These are phyloP conservation scores for Psophocarpus tetragonolobus DNA, from an alignment of 306 rosid species.

Conservation along the genomic window DNA sequence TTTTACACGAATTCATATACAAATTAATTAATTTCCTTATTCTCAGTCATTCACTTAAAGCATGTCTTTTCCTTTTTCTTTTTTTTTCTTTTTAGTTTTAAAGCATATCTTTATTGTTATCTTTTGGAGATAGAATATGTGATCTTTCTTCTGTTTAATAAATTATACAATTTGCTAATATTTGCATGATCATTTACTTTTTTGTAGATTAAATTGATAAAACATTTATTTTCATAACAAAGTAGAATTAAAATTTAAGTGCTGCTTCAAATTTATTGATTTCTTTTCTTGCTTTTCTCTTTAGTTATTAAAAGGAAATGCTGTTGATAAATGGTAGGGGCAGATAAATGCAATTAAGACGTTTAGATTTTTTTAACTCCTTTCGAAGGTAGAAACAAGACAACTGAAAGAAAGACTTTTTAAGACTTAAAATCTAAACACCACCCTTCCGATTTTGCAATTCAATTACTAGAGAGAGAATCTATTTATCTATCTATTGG, in stretches of 20 bases:
- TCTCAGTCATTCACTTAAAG: too few relatives aligned
- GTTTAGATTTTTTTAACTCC: background rate
- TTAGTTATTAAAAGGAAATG: slow-evolving; percentile 1
- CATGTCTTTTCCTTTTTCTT: too few relatives aligned
- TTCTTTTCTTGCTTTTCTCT: background rate
- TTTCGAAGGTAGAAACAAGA: background rate
- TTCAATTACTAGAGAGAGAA: background rate
- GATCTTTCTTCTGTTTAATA: background rate
- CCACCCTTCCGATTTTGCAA: background rate
- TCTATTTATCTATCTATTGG: background rate
- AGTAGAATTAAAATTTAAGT: slow-evolving; percentile 5
- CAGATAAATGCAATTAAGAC: background rate
- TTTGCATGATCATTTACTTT: background rate
- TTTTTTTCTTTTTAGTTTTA: too few relatives aligned
- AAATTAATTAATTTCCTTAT: too few relatives aligned
- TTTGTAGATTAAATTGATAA: background rate
- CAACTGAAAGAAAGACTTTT: background rate
- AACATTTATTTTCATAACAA: background rate
- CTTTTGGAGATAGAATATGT: background rate
- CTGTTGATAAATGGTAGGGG: background rate
- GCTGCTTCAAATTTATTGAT: background rate
- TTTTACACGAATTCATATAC: too few relatives aligned
- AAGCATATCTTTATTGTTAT: background rate
- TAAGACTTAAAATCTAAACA: background rate
- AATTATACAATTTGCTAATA: background rate